Conservation (phyloP, 1,284 basidiomycete species). For the Ustilago hordei region DNA sequence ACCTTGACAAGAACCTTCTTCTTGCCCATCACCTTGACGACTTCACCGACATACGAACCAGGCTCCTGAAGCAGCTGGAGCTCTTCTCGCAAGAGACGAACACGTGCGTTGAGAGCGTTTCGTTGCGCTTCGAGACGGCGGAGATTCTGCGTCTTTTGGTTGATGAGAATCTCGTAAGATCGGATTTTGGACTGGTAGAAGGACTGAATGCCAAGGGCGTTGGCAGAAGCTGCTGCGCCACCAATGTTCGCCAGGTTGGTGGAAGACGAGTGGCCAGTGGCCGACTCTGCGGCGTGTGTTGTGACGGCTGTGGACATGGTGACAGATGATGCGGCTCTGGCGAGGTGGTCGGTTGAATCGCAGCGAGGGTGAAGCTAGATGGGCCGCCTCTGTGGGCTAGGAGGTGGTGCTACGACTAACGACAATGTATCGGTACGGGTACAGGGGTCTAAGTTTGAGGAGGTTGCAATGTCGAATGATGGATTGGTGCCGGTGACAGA, state of each 20-base stretch:
- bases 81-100: slow-evolving; percentile 86
- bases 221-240: slow-evolving; percentile 42
- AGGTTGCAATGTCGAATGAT: neutral
- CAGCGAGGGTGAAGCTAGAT: neutral
- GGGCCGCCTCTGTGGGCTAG: neutral
- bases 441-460: neutral
- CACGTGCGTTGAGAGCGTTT: slow-evolving; percentile 94
- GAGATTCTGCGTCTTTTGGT: slow-evolving; percentile 95
- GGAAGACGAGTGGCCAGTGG: slow-evolving; percentile 6
- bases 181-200: slow-evolving; percentile 98
- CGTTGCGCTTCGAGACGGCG: slow-evolving; percentile 94
- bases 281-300: slow-evolving; percentile 34
- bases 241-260: slow-evolving; percentile 42
- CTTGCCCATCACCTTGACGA: slow-evolving; percentile 99
- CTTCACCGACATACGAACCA: slow-evolving; percentile 96
- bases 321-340: neutral
- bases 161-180: slow-evolving; percentile 88
- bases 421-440: neutral
- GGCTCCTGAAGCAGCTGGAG: slow-evolving; percentile 95
- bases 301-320: slow-evolving; percentile 48
- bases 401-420: neutral
- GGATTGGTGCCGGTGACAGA: neutral
- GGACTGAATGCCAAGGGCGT: slow-evolving; percentile 72
- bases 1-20: slow-evolving; percentile 98
- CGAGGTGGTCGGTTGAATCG: neutral